Evolutionary conservation across 2,329 filamentous ascomycete genomes (phyloP), one percentile per base, ranked within the genome.

Genomic region (Pyricularia sp.): DNA sequence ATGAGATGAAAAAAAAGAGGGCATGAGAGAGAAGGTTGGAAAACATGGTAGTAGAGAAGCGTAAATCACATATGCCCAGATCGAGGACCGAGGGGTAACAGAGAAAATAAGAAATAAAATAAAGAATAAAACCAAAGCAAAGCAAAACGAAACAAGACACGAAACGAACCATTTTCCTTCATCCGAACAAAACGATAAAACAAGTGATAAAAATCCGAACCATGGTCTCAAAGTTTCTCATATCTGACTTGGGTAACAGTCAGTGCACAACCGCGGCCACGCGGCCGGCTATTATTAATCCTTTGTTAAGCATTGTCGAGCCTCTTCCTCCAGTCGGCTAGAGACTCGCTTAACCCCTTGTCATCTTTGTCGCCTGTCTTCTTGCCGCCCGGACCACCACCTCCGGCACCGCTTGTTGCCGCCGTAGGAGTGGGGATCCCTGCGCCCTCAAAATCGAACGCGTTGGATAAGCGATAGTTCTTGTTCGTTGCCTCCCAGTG

Each of bases 401-500:
- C 61, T 19, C 30, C 31, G 16, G 30, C 22, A 10, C 24, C 65
- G 61, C 62, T 65, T 65, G 40, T 40, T 40, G 65, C 28, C 40
- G 65, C 40, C 59, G 65, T 55, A 6, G 69, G 65, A 24, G 68
- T 70, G 2, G n/a, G 53, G 9, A 57, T 26, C 1, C 53, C 53
- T 31, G 75, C 70, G 6, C 70, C 79, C 65, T 96, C 93, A 70
- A 96, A 93, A 73, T 97, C 93, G 71, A 96, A 96, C 63, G 89
- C 87, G 72, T 88, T 93, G 75, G 91, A 96, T 60, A 97, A 79
- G 28, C 94, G 88, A 75, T 97, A 97, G 71, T 91, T 96, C 76
- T 96, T 94, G 78, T 93, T 97, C 13, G 92, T 96, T 53, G 88
- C 91, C 77, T 97, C 92, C 94, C 94, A 99, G 71, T 97, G 93